Base-by-base conservation (phyloP, 176 grass and related monocot genomes). In the Avena atlantica region DNA sequence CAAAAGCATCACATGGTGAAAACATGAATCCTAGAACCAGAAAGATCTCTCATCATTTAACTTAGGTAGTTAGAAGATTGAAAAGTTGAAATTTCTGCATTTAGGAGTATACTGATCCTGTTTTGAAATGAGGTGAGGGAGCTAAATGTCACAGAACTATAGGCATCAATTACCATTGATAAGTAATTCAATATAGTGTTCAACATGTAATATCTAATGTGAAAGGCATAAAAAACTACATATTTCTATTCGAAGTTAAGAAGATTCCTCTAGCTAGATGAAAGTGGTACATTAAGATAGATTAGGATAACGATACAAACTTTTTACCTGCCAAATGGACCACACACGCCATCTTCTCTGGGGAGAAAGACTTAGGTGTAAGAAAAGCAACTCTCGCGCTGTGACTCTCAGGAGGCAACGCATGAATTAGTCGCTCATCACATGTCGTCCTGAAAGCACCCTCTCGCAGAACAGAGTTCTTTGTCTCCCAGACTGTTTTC, bases 401-500 rank as follows among this genome's bases (percentile, higher is more conserved):
- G 68, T 89, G 90, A 74, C 94, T 93, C 89, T 98, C 92, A 52
- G 87, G 93, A 48, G 92, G 97, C 83, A 98, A 90, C n/a, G 89
- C 90, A 3, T 78, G 70, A 31, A 98, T 82, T 56, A 98, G 76
- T 49, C 83, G 40, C 48, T 94, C 89, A 86, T 98, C 92, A 51
- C 93, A 95, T 66, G 94, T 86, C 74, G 94, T 96, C 77, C 78
- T 91, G 72, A 98, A 98, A 87, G 86, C 78, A 77, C 92, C 89
- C 73, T 96, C 97, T 86, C 87, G 93, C 40, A 98, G 67, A 86
- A 89, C 89, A 69, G 94, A 93, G 78, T 40, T 94, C 76, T 93
- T 80, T 55, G 97, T 96, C 87, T 96, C 97, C 94, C 92, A 94
- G 56, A 94, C 58, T n/a, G 90, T 96, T 92, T 94, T 96, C 97